phyloP scores from a whole-genome alignment of 2,329 filamentous ascomycete species.

The Macrophomina tecta region DNA sequence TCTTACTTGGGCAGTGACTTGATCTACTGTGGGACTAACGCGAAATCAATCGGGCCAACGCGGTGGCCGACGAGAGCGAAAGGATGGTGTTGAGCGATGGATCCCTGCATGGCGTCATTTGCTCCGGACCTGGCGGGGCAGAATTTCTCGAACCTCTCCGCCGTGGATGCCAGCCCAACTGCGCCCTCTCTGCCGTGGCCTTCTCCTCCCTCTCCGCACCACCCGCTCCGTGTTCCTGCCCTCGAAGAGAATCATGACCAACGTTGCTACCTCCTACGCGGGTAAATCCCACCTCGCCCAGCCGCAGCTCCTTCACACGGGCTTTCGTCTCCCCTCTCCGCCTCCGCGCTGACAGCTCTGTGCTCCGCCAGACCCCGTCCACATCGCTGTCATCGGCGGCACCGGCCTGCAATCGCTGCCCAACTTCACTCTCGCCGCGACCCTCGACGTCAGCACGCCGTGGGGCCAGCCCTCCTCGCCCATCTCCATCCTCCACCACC shows the following conservation, averaged over 20 bases:
- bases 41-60: too few relatives aligned
- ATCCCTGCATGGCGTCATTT: slow-evolving; percentile 26
- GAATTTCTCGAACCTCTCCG: slow-evolving; percentile 17
- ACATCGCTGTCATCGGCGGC: slow-evolving; percentile 65
- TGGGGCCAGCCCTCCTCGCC: slow-evolving; percentile 82
- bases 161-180: slow-evolving; percentile 10
- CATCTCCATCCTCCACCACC: slow-evolving; percentile 88
- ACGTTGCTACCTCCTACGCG: slow-evolving; percentile 28
- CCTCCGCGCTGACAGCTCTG: not conserved
- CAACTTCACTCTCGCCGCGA: slow-evolving; percentile 83
- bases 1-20: too few relatives aligned
- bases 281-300: not conserved
- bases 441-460: slow-evolving; percentile 77
- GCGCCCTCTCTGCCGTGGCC: not conserved
- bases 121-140: slow-evolving; percentile 8
- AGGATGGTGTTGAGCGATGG: slow-evolving; percentile 9
- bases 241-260: slow-evolving; percentile 29
- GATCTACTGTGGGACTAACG: too few relatives aligned
- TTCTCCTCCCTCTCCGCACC: not conserved
- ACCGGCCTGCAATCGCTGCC: slow-evolving; percentile 89
- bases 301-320: not conserved
- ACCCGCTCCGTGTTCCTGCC: slow-evolving; percentile 16
- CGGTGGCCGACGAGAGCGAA: too few relatives aligned
- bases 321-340: not conserved
- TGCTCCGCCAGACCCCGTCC: slow-evolving; percentile 50